Percentiles rank a stretch among this genome's conserved stretches.
phyloP scores from a whole-genome alignment of 108 stramenopile species.

The Cyclotella distinguenda region DNA sequence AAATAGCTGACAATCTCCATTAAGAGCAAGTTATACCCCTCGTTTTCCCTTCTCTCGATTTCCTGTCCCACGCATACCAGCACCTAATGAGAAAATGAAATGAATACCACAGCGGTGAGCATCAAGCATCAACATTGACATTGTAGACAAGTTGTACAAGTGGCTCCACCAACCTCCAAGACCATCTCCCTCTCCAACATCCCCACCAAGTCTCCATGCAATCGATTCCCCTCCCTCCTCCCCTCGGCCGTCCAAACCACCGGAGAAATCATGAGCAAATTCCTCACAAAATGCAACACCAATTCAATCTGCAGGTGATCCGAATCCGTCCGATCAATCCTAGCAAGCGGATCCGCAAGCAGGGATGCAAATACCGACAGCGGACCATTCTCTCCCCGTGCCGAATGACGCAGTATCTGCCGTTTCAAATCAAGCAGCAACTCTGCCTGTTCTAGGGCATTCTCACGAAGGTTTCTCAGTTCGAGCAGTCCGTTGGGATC shows the following conservation, averaged over 20 bases:
- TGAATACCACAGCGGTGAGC: neutral
- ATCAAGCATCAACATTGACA: neutral
- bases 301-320: conserved; percentile 88
- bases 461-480: too few relatives aligned
- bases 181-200: conserved; percentile 80
- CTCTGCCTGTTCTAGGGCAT: too few relatives aligned
- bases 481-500: too few relatives aligned
- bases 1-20: conserved; percentile 85
- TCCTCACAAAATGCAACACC: conserved; percentile 83
- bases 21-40: conserved; percentile 79
- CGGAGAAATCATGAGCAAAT: conserved; percentile 57
- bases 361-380: conserved; percentile 81
- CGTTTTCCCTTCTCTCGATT: conserved; percentile 75
- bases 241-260: conserved; percentile 48
- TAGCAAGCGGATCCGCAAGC: conserved; percentile 78
- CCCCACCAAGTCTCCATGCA: conserved; percentile 71
- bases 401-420: neutral
- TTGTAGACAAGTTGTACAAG: neutral
- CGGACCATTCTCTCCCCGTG: conserved; percentile 41
- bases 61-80: conserved; percentile 73
- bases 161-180: conserved; percentile 47
- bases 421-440: too few relatives aligned
- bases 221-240: conserved; percentile 31
- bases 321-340: conserved; percentile 61
- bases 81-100: conserved; percentile 8